Evolutionary conservation across 108 stramenopile species (phyloP), one percentile per base, ranked within the genome.

Genomic region (Aurantiochytrium sp.): DNA sequence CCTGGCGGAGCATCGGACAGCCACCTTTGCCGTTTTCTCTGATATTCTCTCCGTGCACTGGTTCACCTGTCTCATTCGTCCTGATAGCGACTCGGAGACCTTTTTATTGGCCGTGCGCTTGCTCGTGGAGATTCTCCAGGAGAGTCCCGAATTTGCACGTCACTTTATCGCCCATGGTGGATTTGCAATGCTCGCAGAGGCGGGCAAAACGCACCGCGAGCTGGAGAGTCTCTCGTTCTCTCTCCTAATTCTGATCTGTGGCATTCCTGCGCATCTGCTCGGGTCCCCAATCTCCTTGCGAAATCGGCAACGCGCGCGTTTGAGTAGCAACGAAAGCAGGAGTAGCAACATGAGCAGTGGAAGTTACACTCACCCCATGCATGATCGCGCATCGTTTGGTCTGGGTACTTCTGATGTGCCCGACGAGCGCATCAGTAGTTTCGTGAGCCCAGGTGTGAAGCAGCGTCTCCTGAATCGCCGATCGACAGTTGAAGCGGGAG

Each of bases 1-100:
- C 18, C 25, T 53, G 16, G 76, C 76, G 10, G 64, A 69, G 64
- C 76, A 83, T 35, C 45, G 76, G 6, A 83, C 45, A 18, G 25
- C 49, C 19, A 83, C 23, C 76, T 83, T 25, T 23, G 51, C 76
- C n/a, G 23, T 53, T 18, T 83, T 53, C 51, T 53, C 49, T 6
- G 76, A 83, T 35, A 83, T 83, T 25, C 76, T 83, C 23, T 83
- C 76, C 10, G 76, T 83, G 76, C 76, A 83, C 25, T 83, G 76
- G 76, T 83, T 83, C 51, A 53, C 76, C 76, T 47, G 49, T 4
- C 45, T 83, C 18, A 53, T 83, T 12, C 45, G 12, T 0, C 45
- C 49, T n/a, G 51, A 47, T 43, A 53, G 45, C 28, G 76, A 83
- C 28, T 25, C 49, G 23, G 76, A 83, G 25, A 83, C 76, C n/a